Percentiles rank a stretch among this genome's conserved stretches.
phyloP scores from a whole-genome alignment of 441 rosid genomes.

The Croton laevigatus region DNA sequence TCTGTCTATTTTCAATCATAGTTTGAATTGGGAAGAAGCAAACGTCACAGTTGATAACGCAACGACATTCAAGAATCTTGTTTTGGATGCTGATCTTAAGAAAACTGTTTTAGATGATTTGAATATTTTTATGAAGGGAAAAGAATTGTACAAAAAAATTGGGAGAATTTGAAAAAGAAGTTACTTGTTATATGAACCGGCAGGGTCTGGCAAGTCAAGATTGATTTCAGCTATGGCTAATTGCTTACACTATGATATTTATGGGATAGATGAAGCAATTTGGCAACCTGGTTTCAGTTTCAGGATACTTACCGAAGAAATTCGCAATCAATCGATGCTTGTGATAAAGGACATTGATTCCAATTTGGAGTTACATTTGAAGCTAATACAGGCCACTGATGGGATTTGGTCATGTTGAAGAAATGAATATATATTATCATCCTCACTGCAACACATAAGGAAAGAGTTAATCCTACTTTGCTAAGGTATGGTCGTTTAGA shows the following conservation, averaged over 20 bases:
- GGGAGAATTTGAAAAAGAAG: conserved; percentile 4
- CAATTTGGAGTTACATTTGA: too few relatives aligned
- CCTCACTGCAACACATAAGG: conserved; percentile 15
- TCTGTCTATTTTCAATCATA: neutral
- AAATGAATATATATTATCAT: conserved; percentile 16
- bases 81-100: neutral
- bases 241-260: conserved; percentile 6
- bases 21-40: neutral
- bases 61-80: conserved; percentile 6
- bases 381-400: conserved; percentile 20
- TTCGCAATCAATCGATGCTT: neutral
- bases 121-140: neutral
- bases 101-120: neutral
- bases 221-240: conserved; percentile 10
- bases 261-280: neutral
- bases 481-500: conserved; percentile 16
- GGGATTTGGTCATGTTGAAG: conserved; percentile 18
- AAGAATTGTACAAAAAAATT: neutral
- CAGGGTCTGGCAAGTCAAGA: conserved; percentile 1
- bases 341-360: conserved; percentile 9
- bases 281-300: neutral
- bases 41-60: conserved; percentile 1
- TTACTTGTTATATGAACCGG: conserved; percentile 7
- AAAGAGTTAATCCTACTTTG: conserved; percentile 5
- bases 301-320: neutral